Evolutionary conservation across 768 basidiomycete species (phyloP), one percentile per base, ranked within the genome.

Genomic region (Albatrellus ellisii): DNA sequence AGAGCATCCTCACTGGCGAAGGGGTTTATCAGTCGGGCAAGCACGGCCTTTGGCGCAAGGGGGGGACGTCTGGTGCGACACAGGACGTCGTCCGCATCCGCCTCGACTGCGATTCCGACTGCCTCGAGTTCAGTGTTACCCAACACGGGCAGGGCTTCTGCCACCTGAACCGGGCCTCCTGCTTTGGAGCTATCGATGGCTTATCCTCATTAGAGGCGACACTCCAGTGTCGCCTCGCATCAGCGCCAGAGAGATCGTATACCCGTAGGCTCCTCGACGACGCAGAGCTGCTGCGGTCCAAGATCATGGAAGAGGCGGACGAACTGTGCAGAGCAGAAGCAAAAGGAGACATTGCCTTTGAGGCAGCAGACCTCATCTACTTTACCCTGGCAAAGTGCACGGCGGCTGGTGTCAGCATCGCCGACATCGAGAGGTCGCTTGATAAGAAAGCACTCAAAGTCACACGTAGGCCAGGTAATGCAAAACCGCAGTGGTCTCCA

Each of bases 261-360:
- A 98, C 95, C 14, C 76, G 72, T 39, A 68, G 88, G 41, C 63
- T 99, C 21, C 95, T 98, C 62, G 67, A 71, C 32, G 87, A 97
- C 56, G 63, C 79, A 4, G 72, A 69, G 35, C 69, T 99, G n/a
- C 66, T 98, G 34, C 73, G 69, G 35, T 81, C 90, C 39, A 99
- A 99, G 68, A 90, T 99, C 49, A 88, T 85, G 79, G 95, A 99
- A 61, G 95, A 99, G 59, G 95, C 95, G 0, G 87, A 94, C 52
- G 95, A 99, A 59, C 72, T 99, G n/a, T 94, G 90, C 57, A 69
- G 69, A 14, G 88, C 88, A 18, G 66, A 75, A 50, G 74, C 75
- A 1, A 74, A 73, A 54, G 77, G 84, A 36, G 87, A 97, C 24
- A 65, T 95, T 12, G 85, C 91, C 1, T 94, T 92, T 47, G 95